phyloP scores from a whole-genome alignment of 305 asterid genomes.

The Rubia tinctorum region DNA sequence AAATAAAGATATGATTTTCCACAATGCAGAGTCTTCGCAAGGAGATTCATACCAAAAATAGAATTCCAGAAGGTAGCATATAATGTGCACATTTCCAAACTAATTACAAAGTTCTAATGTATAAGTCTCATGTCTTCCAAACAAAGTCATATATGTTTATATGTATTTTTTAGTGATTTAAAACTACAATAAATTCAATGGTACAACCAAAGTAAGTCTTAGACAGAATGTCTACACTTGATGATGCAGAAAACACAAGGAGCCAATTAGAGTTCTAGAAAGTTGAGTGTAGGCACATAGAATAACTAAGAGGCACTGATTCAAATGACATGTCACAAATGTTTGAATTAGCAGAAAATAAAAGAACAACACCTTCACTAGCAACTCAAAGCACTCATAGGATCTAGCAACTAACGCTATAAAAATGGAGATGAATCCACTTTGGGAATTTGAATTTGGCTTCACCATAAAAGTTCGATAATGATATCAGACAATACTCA shows the following conservation, averaged over 20 bases:
- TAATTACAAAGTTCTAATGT: neutral
- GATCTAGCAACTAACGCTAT: constrained; percentile 1
- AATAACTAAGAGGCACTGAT: neutral
- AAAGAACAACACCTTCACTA: constrained; percentile 14
- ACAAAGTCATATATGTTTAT: neutral
- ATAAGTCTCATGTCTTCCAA: too few relatives aligned
- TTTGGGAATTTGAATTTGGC: constrained; percentile 1
- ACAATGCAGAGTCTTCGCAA: too few relatives aligned
- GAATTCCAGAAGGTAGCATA: neutral
- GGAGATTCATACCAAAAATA: too few relatives aligned
- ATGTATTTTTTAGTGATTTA: neutral
- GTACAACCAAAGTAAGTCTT: neutral
- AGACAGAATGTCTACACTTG: neutral
- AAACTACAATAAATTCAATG: neutral
- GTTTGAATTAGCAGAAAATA: neutral
- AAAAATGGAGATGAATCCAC: neutral
- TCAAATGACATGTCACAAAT: neutral
- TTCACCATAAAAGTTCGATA: constrained; percentile 7
- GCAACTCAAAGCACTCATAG: constrained; percentile 14
- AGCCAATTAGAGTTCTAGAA: neutral
- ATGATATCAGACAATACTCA: neutral
- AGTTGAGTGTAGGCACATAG: neutral
- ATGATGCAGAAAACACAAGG: neutral
- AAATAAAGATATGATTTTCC: too few relatives aligned
- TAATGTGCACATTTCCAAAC: neutral